These are phyloP conservation scores for Elymus sibiricus DNA, from an alignment of 176 grass and related monocot genomes.

Conservation along the genomic window DNA sequence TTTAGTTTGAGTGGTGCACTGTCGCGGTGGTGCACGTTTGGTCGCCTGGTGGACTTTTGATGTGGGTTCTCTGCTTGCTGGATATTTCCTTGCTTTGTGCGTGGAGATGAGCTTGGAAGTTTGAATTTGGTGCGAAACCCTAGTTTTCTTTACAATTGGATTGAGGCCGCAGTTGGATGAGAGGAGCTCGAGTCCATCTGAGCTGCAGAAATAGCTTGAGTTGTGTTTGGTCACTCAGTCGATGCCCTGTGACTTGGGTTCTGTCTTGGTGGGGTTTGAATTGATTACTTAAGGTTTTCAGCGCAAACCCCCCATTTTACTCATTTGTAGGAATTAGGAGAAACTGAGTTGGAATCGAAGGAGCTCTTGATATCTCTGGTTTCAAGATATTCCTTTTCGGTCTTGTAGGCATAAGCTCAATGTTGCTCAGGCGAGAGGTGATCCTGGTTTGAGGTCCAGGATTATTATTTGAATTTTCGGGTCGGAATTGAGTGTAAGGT, in stretches of 20 bases:
- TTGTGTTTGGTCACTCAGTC: conserved; percentile 13
- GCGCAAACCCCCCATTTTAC: background rate
- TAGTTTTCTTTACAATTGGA: conserved; percentile 21
- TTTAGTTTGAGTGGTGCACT: conserved; percentile 5
- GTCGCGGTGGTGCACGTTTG: background rate
- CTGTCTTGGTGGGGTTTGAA: background rate
- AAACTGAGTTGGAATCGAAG: background rate
- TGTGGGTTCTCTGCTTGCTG: conserved; percentile 9
- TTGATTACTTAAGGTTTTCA: background rate
- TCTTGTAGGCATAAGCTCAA: conserved; percentile 1
- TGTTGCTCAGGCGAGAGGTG: background rate
- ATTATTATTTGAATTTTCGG: background rate
- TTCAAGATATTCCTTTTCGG: background rate
- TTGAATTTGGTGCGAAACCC: conserved; percentile 53
- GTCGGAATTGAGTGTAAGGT: conserved; percentile 8
- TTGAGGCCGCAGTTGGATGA: conserved; percentile 24
- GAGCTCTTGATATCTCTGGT: background rate
- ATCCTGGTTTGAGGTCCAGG: background rate
- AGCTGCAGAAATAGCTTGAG: conserved; percentile 8
- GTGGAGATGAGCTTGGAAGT: conserved; percentile 14
- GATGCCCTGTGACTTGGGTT: background rate
- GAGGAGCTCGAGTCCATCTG: background rate
- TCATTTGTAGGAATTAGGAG: background rate
- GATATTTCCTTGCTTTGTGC: background rate
- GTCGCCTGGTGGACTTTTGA: background rate